Evolutionary conservation across 306 rosid species (phyloP).

Genomic region (Citrullus colocynthis): DNA sequence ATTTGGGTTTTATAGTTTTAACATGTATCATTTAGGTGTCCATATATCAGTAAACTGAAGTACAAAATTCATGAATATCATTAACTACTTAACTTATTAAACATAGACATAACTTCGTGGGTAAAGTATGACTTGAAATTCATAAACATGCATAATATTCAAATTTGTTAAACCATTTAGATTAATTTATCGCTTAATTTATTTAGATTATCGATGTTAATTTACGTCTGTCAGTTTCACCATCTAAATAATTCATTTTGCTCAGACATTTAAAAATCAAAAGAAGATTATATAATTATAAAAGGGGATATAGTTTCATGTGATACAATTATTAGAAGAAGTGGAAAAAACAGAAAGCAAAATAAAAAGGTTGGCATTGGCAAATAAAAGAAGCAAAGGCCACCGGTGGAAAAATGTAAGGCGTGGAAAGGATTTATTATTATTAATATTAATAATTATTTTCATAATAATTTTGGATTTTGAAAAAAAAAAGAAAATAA

Average conservation of each 20-base stretch:
- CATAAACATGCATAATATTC: neutral
- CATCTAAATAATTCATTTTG: neutral
- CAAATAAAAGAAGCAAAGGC: neutral
- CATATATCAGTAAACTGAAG: too few relatives aligned
- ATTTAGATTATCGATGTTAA: neutral
- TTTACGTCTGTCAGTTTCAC: neutral
- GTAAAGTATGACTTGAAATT: too few relatives aligned
- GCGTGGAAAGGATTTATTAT: neutral
- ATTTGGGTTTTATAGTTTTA: too few relatives aligned
- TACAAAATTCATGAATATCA: too few relatives aligned
- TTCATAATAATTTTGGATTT: neutral
- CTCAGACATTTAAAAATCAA: neutral
- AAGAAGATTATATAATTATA: neutral
- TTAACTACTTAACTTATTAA: too few relatives aligned
- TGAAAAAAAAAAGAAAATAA: neutral
- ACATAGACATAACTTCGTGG: too few relatives aligned
- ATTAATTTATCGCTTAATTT: too few relatives aligned
- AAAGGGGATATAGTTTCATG: neutral
- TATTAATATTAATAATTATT: neutral
- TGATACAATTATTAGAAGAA: neutral
- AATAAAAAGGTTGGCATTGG: neutral
- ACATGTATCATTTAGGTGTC: too few relatives aligned
- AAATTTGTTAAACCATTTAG: too few relatives aligned
- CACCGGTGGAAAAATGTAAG: neutral
- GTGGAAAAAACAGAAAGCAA: neutral